A percentile compares a stretch with the other conserved stretches of the same genome.
Conservation (phyloP, 2,329 filamentous ascomycete species). For the Penicillium sp. region DNA sequence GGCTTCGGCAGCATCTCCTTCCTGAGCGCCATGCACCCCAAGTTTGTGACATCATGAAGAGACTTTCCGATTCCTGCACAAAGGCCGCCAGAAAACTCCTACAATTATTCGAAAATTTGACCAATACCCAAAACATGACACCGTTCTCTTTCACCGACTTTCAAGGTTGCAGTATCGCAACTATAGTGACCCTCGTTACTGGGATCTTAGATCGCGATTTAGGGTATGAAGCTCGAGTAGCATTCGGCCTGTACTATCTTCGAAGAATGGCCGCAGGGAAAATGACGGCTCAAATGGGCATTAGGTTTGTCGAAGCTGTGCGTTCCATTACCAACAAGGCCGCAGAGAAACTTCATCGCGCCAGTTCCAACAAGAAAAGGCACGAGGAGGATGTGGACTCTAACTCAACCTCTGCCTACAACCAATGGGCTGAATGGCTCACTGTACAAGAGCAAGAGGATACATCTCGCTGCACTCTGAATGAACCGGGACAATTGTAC, state of each 20-base stretch:
- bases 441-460: slow-evolving; percentile 10
- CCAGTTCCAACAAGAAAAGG: background rate
- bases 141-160: slow-evolving; percentile 50
- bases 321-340: slow-evolving; percentile 38
- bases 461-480: background rate
- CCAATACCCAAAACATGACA: slow-evolving; percentile 38
- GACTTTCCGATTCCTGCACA: slow-evolving; percentile 36
- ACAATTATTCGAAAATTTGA: slow-evolving; percentile 40
- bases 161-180: slow-evolving; percentile 49
- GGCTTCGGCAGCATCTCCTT: slow-evolving; percentile 8
- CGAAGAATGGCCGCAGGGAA: slow-evolving; percentile 45
- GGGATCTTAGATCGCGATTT: slow-evolving; percentile 45
- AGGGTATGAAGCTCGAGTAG: slow-evolving; percentile 37
- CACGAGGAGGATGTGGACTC: background rate
- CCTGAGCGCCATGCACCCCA: slow-evolving; percentile 18
- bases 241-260: slow-evolving; percentile 42
- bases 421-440: slow-evolving; percentile 21
- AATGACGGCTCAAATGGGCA: slow-evolving; percentile 36
- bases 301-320: slow-evolving; percentile 37
- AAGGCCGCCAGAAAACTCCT: slow-evolving; percentile 44
- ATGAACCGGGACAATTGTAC: background rate
- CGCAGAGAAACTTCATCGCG: slow-evolving; percentile 15
- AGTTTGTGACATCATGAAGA: background rate
- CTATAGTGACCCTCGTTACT: slow-evolving; percentile 43
- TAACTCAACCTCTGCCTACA: slow-evolving; percentile 13